Evolutionary conservation across 2,329 filamentous ascomycete genomes (phyloP), one percentile per base, ranked within the genome.

Genomic region (Pestalotiopsis sp.): DNA sequence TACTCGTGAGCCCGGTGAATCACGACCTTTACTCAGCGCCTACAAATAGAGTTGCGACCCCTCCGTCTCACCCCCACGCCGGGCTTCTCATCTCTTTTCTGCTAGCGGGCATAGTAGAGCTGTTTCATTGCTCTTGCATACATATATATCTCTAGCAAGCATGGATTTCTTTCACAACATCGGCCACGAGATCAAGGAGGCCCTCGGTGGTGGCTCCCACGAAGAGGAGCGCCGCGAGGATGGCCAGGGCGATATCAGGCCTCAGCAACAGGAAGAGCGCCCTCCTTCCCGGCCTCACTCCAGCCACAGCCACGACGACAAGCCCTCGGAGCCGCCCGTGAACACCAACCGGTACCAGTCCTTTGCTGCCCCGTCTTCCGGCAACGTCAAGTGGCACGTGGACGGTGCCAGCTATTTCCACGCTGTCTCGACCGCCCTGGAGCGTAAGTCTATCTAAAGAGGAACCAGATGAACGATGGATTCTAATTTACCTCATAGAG

Each of bases 301-400:
- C 74, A 81, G 38, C 83, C 36, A 62, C 36, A 36, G 41, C 38
- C 38, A 64, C 20, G 61, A 64, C 41, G 61, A 64, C 38, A 20
- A 40, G n/a, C 38, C 86, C 62, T 75, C 79, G 2, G 78, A 82
- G 31, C 78, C 81, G 66, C 82, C 70, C 71, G 65, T 17, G 58
- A 67, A 85, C 71, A 80, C 79, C 31, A 78, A 91, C 72, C 86
- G 89, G 63, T 91, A 85, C 76, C 83, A 86, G 69, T 91, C 89
- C 69, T 97, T 97, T 82, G 92, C 92, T 1, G 90, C 92, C 1
- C 87, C 91, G 75, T 87, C 92, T 23, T 87, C 88, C 40, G 91
- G 92, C 68, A 91, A 94, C 76, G 90, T 89, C 71, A 97, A 97
- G 84, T 97, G 94, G 93, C 95, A 92, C 80, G 92, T 96, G 20